phyloP scores from a whole-genome alignment of 352 stramenopile genomes.

The Phytophthora boehmeriae region DNA sequence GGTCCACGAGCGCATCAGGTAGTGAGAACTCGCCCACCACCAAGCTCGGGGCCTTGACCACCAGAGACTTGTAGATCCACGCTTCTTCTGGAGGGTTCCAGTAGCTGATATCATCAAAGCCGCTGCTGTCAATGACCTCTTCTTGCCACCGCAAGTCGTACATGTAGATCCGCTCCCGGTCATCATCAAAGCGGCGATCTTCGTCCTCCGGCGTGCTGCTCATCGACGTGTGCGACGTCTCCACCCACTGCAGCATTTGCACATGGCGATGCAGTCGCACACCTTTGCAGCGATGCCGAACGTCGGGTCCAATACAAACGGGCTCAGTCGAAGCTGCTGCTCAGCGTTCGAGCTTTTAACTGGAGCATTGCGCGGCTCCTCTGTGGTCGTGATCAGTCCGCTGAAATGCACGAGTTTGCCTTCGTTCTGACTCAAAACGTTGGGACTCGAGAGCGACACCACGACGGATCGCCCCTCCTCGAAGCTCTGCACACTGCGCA shows the following conservation, averaged over 20 bases:
- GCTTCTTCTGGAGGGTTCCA: constrained; percentile 65
- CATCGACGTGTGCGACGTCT: constrained; percentile 67
- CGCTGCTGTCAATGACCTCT: constrained; percentile 54
- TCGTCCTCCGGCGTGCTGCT: constrained; percentile 50
- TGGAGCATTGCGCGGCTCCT: neutral
- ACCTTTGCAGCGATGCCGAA: constrained; percentile 75
- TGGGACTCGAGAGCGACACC: constrained; percentile 30
- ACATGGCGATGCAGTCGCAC: constrained; percentile 67
- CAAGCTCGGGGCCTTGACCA: constrained; percentile 41
- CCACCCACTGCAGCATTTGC: constrained; percentile 87
- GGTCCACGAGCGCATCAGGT: constrained; percentile 60
- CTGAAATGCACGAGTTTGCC: constrained; percentile 49
- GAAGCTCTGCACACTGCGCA: constrained; percentile 51
- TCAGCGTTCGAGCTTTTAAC: constrained; percentile 12
- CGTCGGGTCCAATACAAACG: constrained; percentile 60
- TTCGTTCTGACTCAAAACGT: constrained; percentile 28
- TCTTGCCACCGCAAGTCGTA: constrained; percentile 72
- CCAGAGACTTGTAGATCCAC: constrained; percentile 47
- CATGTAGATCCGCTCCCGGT: constrained; percentile 70
- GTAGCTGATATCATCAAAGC: constrained; percentile 68
- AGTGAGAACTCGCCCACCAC: constrained; percentile 71
- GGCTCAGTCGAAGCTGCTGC: constrained; percentile 37
- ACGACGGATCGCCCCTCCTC: constrained; percentile 51
- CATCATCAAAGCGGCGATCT: constrained; percentile 48
- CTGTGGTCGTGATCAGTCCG: constrained; percentile 54